phyloP scores from a whole-genome alignment of 73 alveolate genomes.

The Paramecium tetraurelia region DNA sequence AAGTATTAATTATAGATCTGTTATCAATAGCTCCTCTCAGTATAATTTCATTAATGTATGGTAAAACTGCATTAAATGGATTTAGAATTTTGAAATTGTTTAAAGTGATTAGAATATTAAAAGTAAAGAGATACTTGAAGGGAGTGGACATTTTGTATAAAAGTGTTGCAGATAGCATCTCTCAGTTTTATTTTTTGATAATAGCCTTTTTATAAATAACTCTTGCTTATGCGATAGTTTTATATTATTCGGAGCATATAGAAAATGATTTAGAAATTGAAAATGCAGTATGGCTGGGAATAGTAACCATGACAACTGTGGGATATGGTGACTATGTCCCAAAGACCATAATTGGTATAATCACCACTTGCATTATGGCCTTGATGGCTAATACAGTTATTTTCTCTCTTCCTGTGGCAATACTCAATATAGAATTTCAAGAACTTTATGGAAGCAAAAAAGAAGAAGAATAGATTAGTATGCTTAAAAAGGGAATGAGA shows the following conservation, averaged over 20 bases:
- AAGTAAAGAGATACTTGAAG: not conserved
- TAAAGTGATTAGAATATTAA: not conserved
- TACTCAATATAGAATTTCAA: not conserved
- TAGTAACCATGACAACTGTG: slow-evolving; percentile 29
- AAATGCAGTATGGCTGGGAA: slow-evolving; percentile 9
- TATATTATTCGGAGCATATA: not conserved
- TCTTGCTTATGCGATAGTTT: not conserved
- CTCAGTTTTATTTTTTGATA: not conserved
- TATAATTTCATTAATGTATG: not conserved
- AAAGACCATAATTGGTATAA: not conserved
- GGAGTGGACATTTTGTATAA: slow-evolving; percentile 9
- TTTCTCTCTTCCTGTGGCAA: slow-evolving; percentile 27
- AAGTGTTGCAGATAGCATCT: slow-evolving; percentile 33
- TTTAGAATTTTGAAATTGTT: slow-evolving; percentile 9
- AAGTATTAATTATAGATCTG: not conserved
- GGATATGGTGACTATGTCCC: slow-evolving; percentile 57
- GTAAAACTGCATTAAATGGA: not conserved
- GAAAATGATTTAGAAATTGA: not conserved
- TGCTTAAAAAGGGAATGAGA: not conserved
- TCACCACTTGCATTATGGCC: not conserved
- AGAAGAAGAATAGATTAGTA: not conserved
- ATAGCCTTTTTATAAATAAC: not conserved
- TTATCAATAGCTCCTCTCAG: slow-evolving; percentile 5
- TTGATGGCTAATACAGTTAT: slow-evolving; percentile 32
- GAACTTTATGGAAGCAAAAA: not conserved